phyloP scores from a whole-genome alignment of 2,329 filamentous ascomycete genomes.

The Gnomoniopsis smithogilvyi region DNA sequence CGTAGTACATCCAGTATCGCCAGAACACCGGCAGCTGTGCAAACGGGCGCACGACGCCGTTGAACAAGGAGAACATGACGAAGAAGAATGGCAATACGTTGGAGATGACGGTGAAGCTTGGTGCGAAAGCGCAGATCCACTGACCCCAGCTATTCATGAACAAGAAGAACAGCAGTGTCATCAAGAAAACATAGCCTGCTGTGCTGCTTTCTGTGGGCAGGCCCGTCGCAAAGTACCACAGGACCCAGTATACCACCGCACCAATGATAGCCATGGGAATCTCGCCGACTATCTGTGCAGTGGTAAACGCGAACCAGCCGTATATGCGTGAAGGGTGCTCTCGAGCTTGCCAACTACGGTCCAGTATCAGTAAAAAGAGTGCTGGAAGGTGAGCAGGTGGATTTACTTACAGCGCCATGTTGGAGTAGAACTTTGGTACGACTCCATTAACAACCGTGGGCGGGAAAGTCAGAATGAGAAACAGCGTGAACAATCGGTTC shows the following conservation, averaged over 20 bases:
- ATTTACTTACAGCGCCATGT: conserved; percentile 48
- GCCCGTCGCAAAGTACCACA: conserved; percentile 72
- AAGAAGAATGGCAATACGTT: conserved; percentile 75
- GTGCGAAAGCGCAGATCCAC: conserved; percentile 81
- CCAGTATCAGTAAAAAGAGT: not conserved
- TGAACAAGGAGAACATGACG: conserved; percentile 65
- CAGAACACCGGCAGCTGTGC: conserved; percentile 64
- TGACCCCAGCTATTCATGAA: conserved; percentile 76
- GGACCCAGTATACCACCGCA: conserved; percentile 61
- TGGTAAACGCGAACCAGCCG: conserved; percentile 69
- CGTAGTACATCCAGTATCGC: conserved; percentile 68
- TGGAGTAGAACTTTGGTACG: conserved; percentile 67
- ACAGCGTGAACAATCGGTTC: conserved; percentile 70
- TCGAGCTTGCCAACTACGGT: conserved; percentile 57
- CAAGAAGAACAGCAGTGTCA: conserved; percentile 74
- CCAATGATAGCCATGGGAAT: conserved; percentile 67
- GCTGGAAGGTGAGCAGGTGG: not conserved
- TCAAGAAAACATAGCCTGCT: conserved; percentile 30
- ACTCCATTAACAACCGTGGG: conserved; percentile 75
- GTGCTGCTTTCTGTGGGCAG: conserved; percentile 52
- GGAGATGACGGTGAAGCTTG: conserved; percentile 75
- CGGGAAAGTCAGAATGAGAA: conserved; percentile 73
- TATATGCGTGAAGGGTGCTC: conserved; percentile 80
- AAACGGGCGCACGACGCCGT: conserved; percentile 73
- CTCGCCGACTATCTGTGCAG: conserved; percentile 64